Evolutionary conservation across 805 yeast genomes (phyloP).

Genomic region (Saccharomycopsis babjevae): DNA sequence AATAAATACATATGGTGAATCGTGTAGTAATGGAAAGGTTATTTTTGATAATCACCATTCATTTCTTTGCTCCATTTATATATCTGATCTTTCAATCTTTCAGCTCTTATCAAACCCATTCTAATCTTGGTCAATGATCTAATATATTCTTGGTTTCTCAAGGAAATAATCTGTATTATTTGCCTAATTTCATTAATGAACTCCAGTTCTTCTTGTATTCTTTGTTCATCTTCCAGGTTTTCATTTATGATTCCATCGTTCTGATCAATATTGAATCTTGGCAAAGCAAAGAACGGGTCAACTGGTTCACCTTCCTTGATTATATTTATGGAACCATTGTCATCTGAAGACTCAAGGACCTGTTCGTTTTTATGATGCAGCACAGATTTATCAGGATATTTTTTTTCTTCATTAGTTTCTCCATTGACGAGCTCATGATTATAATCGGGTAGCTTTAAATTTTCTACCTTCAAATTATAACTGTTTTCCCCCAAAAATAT

Average conservation of each 20-base stretch:
- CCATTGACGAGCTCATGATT: conserved; percentile 44
- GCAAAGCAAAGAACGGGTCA: conserved; percentile 62
- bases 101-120: conserved; percentile 68
- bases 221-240: neutral
- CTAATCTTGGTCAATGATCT: conserved; percentile 67
- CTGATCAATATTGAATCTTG: conserved; percentile 37
- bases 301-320: conserved; percentile 22
- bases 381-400: conserved; percentile 4
- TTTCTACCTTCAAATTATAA: conserved; percentile 49
- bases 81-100: conserved; percentile 59
- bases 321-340: conserved; percentile 16
- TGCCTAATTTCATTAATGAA: conserved; percentile 64
- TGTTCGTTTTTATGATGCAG: conserved; percentile 13
- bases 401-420: conserved; percentile 10
- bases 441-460: conserved; percentile 56
- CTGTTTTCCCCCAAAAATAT: conserved; percentile 86
- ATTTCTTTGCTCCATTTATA: conserved; percentile 81
- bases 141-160: conserved; percentile 78
- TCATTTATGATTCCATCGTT: conserved; percentile 33
- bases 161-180: conserved; percentile 66
- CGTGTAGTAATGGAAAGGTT: conserved; percentile 14
- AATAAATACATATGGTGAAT: neutral
- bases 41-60: conserved; percentile 41
- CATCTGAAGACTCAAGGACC: conserved; percentile 14
- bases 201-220: conserved; percentile 27